Base-by-base conservation (phyloP, 148 eudicot genomes). In the Nepenthes mirabilis region DNA sequence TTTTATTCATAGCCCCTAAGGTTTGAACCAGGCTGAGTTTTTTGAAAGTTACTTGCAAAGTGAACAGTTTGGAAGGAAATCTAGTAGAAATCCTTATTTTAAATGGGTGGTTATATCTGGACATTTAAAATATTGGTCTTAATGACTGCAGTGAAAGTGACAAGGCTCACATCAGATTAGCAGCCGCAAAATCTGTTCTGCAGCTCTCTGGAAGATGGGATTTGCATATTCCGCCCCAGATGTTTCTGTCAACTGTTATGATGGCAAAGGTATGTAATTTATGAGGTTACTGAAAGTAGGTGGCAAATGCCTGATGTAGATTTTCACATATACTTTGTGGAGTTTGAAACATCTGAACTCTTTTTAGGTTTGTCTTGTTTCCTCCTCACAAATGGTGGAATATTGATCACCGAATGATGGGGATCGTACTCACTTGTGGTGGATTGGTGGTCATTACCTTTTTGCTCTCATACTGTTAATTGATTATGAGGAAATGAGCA, bases 131-230 rank as follows among this genome's bases (percentile, higher is more conserved):
- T 59, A 33, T 58, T 56, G 60, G 56, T 52, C 50, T 56, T 57
- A 34, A 67, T 61, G 45, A 59, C 58, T 77, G 69, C 82, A 91
- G 97, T 72, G 84, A 75, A 73, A 58, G 51, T 65, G 88, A 80
- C 72, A 62, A 66, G 78, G 80, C 72, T 36, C 66, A 68, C 50
- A 68, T 83, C 70, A 82, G 74, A 68, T 73, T 93, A 80, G 91
- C 88, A 68, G 96, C 95, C 61, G 95, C 95, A 37, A 93, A 86
- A 72, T 82, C 91, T 69, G 79, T 93, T 61, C 80, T 93, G 57
- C 72, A 78, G 68, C 87, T 93, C 58, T 93, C 98, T n/a, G 82
- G 82, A 75, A 77, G 76, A 66, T 93, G 98, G 98, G 96, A 88
- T 75, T 62, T 82, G 60, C 79, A 83, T 77, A 79, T 93, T 40